Evolutionary conservation across 768 basidiomycete species (phyloP), one percentile per base, ranked within the genome.

Genomic region (Pulveroboletus sp.): DNA sequence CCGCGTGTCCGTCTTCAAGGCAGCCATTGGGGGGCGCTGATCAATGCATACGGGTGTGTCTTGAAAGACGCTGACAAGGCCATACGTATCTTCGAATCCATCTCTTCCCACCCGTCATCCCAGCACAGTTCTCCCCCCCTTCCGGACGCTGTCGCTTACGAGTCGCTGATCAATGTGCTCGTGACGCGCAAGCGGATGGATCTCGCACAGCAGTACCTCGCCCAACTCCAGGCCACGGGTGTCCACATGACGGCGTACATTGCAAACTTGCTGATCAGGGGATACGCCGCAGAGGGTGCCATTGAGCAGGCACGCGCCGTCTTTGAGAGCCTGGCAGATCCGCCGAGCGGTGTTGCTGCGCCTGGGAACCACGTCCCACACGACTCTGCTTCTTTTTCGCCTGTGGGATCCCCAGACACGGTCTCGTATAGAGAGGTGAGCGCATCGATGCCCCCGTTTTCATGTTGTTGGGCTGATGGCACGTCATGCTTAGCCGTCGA

Each of bases 171-270:
- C 74, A 94, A 90, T 64, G 87, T 88, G 24, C 71, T 94, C 35
- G 83, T 92, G 39, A 84, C 82, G 5, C 81, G 85, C 64, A 85
- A 84, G 31, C 83, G 86, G 14, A 74, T 85, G 44, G 92, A 94
- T 55, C 79, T 94, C 39, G 77, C 94, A 21, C 82, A 84, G 0
- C 58, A 69, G 16, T 93, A 90, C 63, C 66, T 87, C 31, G 63
- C 70, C 27, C 79, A 80, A 49, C 81, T 97, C 72, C 71, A 69
- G 20, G 57, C 68, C 2, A 72, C 77, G 6, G 81, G 82, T 27
- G 81, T 94, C 8, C 87, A 88, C 59, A 86, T 93, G 81, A 97
- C 94, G 2, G 94, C 95, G 6, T 99, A 99, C 68, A 89, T 97
- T 55, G 88, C 87, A 23, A 97, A 97, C 71, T 27, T 64, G 29